phyloP scores from a whole-genome alignment of 352 stramenopile genomes.

The Phytophthora cryptogea region DNA sequence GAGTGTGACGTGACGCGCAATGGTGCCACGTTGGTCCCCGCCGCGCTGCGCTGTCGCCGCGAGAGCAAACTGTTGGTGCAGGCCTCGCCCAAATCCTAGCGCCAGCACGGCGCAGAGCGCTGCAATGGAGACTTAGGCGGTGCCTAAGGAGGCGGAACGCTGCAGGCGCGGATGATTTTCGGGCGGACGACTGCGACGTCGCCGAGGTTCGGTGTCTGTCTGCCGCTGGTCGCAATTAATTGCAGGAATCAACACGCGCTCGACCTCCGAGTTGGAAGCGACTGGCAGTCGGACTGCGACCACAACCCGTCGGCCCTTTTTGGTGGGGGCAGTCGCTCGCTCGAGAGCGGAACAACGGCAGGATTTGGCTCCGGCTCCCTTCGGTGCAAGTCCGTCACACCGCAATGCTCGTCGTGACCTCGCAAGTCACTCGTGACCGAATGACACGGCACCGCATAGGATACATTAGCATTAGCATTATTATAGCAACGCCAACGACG shows the following conservation, averaged over 20 bases:
- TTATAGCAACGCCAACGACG: neutral
- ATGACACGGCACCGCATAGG: conserved; percentile 1
- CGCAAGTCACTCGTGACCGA: conserved; percentile 2
- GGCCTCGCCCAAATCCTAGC: conserved; percentile 25
- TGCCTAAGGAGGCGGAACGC: conserved; percentile 4
- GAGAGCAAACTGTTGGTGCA: conserved; percentile 18
- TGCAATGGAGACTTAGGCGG: conserved; percentile 23
- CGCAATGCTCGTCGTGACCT: conserved; percentile 19
- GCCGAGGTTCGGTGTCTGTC: neutral
- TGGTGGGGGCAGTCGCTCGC: conserved; percentile 22
- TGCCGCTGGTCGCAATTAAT: neutral
- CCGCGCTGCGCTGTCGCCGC: conserved; percentile 10
- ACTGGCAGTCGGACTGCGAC: neutral
- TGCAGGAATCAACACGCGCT: too few relatives aligned
- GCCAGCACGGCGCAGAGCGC: conserved; percentile 14
- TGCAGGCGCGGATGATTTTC: conserved; percentile 21
- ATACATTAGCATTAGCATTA: neutral
- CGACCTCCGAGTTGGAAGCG: too few relatives aligned
- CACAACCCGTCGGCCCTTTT: conserved; percentile 26
- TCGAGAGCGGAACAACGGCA: conserved; percentile 32
- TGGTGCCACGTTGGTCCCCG: conserved; percentile 14
- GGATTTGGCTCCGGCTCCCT: conserved; percentile 27
- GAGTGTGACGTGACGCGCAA: conserved; percentile 13
- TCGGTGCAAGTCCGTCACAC: conserved; percentile 14
- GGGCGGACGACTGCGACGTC: conserved; percentile 15